phyloP scores from a whole-genome alignment of 495 filamentous ascomycete genomes.

The Coniosporium apollinis region DNA sequence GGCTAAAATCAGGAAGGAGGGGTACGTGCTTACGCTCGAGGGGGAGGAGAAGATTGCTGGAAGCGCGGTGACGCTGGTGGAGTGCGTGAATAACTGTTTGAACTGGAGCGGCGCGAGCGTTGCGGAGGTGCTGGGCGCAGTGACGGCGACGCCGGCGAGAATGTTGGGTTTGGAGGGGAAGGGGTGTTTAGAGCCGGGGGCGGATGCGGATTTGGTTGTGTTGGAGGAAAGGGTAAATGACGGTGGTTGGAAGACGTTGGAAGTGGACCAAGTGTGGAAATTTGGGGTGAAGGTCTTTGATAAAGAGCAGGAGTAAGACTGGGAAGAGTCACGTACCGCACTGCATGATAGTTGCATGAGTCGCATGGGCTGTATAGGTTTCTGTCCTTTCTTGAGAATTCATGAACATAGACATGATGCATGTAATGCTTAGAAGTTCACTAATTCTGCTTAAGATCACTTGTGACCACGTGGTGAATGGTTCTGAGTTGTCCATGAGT shows the following conservation, averaged over 20 bases:
- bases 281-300: conserved; percentile 30
- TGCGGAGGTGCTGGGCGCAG: conserved; percentile 47
- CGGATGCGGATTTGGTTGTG: conserved; percentile 68
- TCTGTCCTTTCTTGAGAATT: too few species aligned
- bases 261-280: conserved; percentile 64
- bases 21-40: conserved; percentile 47
- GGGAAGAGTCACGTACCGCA: too few species aligned
- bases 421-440: too few species aligned
- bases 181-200: conserved; percentile 46
- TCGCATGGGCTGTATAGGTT: too few species aligned
- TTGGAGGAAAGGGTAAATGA: conserved; percentile 37
- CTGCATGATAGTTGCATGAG: too few species aligned
- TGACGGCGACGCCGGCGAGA: conserved; percentile 53
- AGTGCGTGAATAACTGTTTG: conserved; percentile 69
- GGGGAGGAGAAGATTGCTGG: conserved; percentile 59
- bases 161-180: conserved; percentile 57
- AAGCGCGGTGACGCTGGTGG: conserved; percentile 52
- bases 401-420: too few species aligned
- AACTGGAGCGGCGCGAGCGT: conserved; percentile 49
- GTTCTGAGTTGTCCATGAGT: too few species aligned
- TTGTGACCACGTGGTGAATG: too few species aligned
- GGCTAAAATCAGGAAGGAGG: conserved; percentile 50
- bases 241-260: conserved; percentile 31
- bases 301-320: not conserved
- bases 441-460: too few species aligned